Evolutionary conservation across 139 green algal genomes (phyloP), one percentile per base, ranked within the genome.

Genomic region (Coccomyxa sp.): DNA sequence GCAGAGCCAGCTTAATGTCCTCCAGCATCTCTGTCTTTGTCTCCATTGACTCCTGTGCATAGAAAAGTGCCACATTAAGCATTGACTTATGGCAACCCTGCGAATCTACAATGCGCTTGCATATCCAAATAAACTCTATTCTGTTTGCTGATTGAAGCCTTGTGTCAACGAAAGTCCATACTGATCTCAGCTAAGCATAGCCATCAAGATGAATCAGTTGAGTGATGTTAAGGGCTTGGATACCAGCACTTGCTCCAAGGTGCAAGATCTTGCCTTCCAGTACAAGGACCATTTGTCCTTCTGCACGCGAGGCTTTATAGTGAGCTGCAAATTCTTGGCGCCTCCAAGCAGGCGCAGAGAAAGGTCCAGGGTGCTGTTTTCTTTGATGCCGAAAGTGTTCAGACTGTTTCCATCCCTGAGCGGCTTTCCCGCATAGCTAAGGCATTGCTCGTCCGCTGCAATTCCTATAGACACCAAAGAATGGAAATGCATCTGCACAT

Each of bases 231-330:
- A 3, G 38, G 38, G 38, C 38, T 51, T 51, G 38, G 7, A 51
- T 11, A 51, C 38, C 38, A 51, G 7, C 38, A 51, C 3, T 11
- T 7, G 38, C 38, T 51, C 7, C 3, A 51, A 51, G 38, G 7
- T 51, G 38, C 38, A 51, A 51, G 38, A 51, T 7, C 80, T 84
- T 57, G 93, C 92, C 85, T 96, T 96, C 94, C 94, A 97, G 84
- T 97, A 97, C 51, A 97, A 85, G 17, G 81, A 91, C 93, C 92
- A 97, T 23, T 87, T 90, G 82, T 96, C 92, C 27, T 88, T 87
- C 87, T 96, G 92, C 38, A 96, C 58, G 0, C 93, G 86, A 12
- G 93, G 93, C 63, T 25, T 71, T 25, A 71, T 71, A 11, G 10
- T 71, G 1, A 71, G 63, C 63, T 71, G 63, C 9, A 21, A 71